These are phyloP conservation scores for Auxenochlorella pyrenoidosa DNA, from an alignment of 139 green algal genomes.

Conservation along the genomic window DNA sequence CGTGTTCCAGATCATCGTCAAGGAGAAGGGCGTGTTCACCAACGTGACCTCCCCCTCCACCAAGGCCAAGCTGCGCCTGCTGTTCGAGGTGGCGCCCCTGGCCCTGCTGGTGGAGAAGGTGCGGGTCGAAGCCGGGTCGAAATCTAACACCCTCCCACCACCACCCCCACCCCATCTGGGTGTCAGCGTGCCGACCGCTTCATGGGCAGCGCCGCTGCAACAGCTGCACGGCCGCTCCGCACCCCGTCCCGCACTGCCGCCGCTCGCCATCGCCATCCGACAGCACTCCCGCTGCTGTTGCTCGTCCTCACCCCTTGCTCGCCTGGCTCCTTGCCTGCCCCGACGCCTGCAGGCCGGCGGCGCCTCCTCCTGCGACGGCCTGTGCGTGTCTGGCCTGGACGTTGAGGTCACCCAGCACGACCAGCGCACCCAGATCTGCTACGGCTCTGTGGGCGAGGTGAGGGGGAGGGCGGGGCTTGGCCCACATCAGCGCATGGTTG, in stretches of 20 bases:
- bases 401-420: constrained; percentile 82
- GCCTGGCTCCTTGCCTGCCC: too few species aligned
- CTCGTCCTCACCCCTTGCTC: too few species aligned
- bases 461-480: neutral
- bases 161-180: too few species aligned
- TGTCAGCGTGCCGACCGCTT: too few species aligned
- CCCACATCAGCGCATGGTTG: too few species aligned
- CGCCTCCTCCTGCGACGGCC: constrained; percentile 80
- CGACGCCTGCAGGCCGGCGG: constrained; percentile 70
- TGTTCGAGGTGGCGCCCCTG: constrained; percentile 93
- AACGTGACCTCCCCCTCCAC: constrained; percentile 94
- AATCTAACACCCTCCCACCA: too few species aligned
- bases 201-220: too few species aligned
- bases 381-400: constrained; percentile 82
- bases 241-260: too few species aligned
- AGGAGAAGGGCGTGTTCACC: constrained; percentile 97
- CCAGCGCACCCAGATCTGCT: constrained; percentile 93
- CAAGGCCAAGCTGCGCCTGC: constrained; percentile 96
- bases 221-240: too few species aligned
- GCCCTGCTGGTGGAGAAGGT: constrained; percentile 77
- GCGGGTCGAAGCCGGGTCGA: too few species aligned
- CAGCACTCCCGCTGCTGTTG: too few species aligned
- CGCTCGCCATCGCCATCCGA: too few species aligned
- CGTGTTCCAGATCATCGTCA: constrained; percentile 98
- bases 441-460: constrained; percentile 86